phyloP scores from a whole-genome alignment of 83 land plant species.

The Isoetes engelmannii region DNA sequence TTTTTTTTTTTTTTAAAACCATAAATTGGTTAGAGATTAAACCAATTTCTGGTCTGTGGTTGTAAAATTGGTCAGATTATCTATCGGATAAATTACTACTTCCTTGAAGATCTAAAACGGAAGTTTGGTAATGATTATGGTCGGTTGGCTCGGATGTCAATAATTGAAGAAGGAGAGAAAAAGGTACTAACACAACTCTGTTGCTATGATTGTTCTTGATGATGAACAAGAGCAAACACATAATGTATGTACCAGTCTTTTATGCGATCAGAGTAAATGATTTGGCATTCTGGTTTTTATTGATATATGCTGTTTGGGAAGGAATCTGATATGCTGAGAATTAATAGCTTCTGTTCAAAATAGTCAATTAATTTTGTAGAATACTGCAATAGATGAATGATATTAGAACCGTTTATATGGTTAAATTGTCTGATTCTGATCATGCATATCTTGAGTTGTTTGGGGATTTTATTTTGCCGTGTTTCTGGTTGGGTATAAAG shows the following conservation, averaged over 20 bases:
- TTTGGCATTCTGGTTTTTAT: too few relatives aligned
- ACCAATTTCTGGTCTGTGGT: not conserved
- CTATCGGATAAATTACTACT: constrained; percentile 50
- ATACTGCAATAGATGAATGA: too few relatives aligned
- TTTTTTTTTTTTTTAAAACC: not conserved
- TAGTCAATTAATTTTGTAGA: too few relatives aligned
- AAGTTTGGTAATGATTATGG: constrained; percentile 48
- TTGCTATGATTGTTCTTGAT: not conserved
- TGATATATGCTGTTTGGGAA: too few relatives aligned
- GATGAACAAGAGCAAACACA: too few relatives aligned
- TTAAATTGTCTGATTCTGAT: too few relatives aligned
- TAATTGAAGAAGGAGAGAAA: constrained; percentile 67
- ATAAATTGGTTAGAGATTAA: not conserved
- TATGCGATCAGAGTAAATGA: not conserved
- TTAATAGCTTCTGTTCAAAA: too few relatives aligned
- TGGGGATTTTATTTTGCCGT: too few relatives aligned
- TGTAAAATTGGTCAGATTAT: constrained; percentile 51
- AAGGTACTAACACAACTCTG: constrained; percentile 35
- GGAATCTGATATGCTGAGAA: too few relatives aligned
- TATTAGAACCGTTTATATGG: too few relatives aligned
- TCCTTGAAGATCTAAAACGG: constrained; percentile 59
- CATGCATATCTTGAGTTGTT: too few relatives aligned
- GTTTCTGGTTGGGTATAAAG: too few relatives aligned
- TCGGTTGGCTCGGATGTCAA: constrained; percentile 57
- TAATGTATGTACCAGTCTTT: not conserved